A percentile compares a stretch with the other conserved stretches of the same genome.
phyloP scores from a whole-genome alignment of 768 basidiomycete species.

The Agaricus sinodeliciosus region DNA sequence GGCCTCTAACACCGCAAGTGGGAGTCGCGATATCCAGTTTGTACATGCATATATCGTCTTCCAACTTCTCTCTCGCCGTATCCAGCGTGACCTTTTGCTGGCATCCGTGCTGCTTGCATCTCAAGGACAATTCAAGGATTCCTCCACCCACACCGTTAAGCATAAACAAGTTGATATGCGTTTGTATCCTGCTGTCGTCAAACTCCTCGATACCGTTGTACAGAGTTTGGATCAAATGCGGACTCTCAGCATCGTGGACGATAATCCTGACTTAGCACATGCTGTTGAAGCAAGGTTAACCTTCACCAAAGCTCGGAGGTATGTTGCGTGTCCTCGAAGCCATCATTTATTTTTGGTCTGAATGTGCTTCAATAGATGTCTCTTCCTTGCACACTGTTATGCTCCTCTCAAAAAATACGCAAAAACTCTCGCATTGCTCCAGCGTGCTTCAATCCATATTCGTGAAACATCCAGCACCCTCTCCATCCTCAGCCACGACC shows the following conservation, averaged over 20 bases:
- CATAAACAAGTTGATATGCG: conserved; percentile 55
- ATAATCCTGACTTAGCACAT: conserved; percentile 74
- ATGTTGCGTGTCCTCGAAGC: conserved; percentile 11
- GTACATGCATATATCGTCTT: conserved; percentile 85
- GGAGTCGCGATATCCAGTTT: conserved; percentile 70
- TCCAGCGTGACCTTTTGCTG: conserved; percentile 82
- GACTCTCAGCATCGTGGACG: conserved; percentile 77
- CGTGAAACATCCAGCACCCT: conserved; percentile 60
- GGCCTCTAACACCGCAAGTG: conserved; percentile 28
- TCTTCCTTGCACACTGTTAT: conserved; percentile 75
- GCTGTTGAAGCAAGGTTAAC: conserved; percentile 72
- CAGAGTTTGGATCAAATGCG: conserved; percentile 85
- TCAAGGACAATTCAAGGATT: conserved; percentile 25
- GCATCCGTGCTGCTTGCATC: conserved; percentile 55
- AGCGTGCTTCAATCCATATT: conserved; percentile 65
- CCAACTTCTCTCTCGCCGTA: conserved; percentile 80
- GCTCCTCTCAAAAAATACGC: conserved; percentile 61
- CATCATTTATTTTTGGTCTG: conserved; percentile 1
- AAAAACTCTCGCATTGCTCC: conserved; percentile 63
- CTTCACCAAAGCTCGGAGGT: conserved; percentile 74
- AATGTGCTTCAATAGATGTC: conserved; percentile 38
- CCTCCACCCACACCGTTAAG: conserved; percentile 16
- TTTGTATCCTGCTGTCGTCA: conserved; percentile 82
- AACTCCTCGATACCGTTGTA: conserved; percentile 78
- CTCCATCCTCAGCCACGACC: conserved; percentile 34